Percentiles rank a stretch among this genome's conserved stretches.
phyloP scores from a whole-genome alignment of 2,329 filamentous ascomycete genomes.

The Ophiostoma sp. region DNA sequence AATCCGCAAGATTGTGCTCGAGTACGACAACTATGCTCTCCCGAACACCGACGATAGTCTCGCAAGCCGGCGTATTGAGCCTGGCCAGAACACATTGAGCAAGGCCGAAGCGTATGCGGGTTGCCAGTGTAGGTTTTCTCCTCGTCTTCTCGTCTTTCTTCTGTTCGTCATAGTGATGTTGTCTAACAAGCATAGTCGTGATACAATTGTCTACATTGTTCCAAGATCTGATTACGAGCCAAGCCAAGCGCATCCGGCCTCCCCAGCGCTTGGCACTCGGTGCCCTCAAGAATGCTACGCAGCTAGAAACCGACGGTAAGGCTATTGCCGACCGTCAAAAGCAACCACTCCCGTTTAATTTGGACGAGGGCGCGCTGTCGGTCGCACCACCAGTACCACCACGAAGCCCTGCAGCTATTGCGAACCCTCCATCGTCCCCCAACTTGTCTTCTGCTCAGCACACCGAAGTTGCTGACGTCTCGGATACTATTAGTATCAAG shows the following conservation, averaged over 20 bases:
- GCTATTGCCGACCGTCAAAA: neutral
- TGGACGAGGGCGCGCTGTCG: constrained; percentile 24
- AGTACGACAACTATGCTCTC: constrained; percentile 67
- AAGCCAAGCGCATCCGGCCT: constrained; percentile 59
- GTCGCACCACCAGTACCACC: constrained; percentile 31
- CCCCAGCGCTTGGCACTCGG: constrained; percentile 73
- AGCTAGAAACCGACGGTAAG: constrained; percentile 27
- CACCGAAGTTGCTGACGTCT: constrained; percentile 29
- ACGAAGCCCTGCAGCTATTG: constrained; percentile 13
- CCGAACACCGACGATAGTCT: constrained; percentile 60
- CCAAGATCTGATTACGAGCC: constrained; percentile 59
- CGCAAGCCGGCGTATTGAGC: constrained; percentile 43
- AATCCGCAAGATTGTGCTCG: constrained; percentile 71
- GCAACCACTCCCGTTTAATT: neutral
- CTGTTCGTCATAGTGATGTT: neutral
- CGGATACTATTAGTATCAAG: constrained; percentile 42
- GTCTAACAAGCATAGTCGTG: constrained; percentile 51
- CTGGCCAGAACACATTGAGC: constrained; percentile 33
- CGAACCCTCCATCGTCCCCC: neutral
- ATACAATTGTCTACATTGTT: constrained; percentile 68
- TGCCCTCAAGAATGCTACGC: constrained; percentile 51
- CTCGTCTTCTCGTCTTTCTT: neutral
- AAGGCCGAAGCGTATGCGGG: constrained; percentile 37
- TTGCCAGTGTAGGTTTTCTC: constrained; percentile 56
- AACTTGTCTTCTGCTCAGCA: constrained; percentile 24